phyloP scores from a whole-genome alignment of 805 yeast genomes.

The Candida krabiensis region DNA sequence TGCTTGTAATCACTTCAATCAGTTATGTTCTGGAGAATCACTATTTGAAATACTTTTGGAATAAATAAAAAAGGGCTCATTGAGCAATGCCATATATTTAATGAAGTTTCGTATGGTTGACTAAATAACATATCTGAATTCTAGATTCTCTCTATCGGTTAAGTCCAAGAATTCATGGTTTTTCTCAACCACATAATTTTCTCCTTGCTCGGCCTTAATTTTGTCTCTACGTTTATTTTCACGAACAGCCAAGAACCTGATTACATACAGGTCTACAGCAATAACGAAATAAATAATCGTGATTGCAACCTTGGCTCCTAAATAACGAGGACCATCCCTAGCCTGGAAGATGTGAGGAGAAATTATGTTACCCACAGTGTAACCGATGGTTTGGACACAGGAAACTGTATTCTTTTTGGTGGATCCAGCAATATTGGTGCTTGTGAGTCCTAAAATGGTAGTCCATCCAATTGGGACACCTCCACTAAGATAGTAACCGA shows the following conservation, averaged over 20 bases:
- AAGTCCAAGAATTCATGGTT: slow-evolving; percentile 28
- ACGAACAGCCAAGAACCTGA: slow-evolving; percentile 22
- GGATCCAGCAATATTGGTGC: slow-evolving; percentile 32
- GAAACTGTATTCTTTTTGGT: slow-evolving; percentile 25
- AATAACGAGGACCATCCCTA: slow-evolving; percentile 22
- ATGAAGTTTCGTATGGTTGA: no score
- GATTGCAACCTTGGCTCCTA: slow-evolving; percentile 23
- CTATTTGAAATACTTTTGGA: no score
- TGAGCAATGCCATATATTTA: no score
- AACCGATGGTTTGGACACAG: slow-evolving; percentile 25
- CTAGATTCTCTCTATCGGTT: slow-evolving; percentile 26
- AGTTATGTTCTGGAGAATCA: no score
- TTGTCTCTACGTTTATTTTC: neutral
- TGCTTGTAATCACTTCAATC: no score
- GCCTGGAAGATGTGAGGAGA: slow-evolving; percentile 26
- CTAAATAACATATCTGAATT: slow-evolving; percentile 16
- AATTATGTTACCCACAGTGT: slow-evolving; percentile 27
- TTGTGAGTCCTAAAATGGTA: slow-evolving; percentile 9
- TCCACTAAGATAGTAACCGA: slow-evolving; percentile 30
- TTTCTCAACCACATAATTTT: neutral
- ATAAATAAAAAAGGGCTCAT: no score
- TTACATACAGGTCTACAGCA: neutral
- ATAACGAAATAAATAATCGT: slow-evolving; percentile 1
- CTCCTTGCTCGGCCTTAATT: neutral
- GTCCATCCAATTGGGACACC: slow-evolving; percentile 8